Evolutionary conservation across 2,329 filamentous ascomycete species (phyloP).

Genomic region (Chrysoporthe austroafricana): DNA sequence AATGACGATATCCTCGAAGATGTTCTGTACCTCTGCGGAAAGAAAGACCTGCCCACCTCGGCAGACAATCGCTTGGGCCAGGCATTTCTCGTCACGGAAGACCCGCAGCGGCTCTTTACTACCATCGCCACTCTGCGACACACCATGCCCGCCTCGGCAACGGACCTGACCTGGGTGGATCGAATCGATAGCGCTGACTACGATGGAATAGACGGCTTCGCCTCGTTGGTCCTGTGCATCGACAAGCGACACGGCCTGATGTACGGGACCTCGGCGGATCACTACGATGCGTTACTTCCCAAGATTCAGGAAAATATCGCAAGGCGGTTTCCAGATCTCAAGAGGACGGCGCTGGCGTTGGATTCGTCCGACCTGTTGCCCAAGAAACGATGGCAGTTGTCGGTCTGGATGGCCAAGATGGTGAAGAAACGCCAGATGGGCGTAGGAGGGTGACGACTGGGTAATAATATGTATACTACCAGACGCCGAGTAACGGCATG

Average conservation of each 20-base stretch:
- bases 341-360: constrained; percentile 16
- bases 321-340: constrained; percentile 23
- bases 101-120: constrained; percentile 22
- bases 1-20: constrained; percentile 28
- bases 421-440: constrained; percentile 21
- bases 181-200: constrained; percentile 22
- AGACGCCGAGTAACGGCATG: constrained; percentile 4
- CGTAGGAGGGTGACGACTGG: background rate
- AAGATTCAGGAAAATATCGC: constrained; percentile 25
- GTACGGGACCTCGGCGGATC: constrained; percentile 20
- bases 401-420: constrained; percentile 25
- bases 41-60: constrained; percentile 1
- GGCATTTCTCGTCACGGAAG: constrained; percentile 1
- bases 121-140: constrained; percentile 19
- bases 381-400: constrained; percentile 24
- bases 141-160: constrained; percentile 17
- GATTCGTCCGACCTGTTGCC: constrained; percentile 7
- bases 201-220: constrained; percentile 26
- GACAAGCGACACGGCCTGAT: constrained; percentile 22
- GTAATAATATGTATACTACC: background rate
- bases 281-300: constrained; percentile 24
- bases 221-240: constrained; percentile 22
- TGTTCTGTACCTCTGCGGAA: constrained; percentile 18
- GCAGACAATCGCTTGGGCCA: background rate
- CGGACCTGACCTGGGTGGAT: constrained; percentile 22